These are phyloP conservation scores for Neurospora sp. DNA, from an alignment of 2,329 filamentous ascomycete species.

Conservation along the genomic window DNA sequence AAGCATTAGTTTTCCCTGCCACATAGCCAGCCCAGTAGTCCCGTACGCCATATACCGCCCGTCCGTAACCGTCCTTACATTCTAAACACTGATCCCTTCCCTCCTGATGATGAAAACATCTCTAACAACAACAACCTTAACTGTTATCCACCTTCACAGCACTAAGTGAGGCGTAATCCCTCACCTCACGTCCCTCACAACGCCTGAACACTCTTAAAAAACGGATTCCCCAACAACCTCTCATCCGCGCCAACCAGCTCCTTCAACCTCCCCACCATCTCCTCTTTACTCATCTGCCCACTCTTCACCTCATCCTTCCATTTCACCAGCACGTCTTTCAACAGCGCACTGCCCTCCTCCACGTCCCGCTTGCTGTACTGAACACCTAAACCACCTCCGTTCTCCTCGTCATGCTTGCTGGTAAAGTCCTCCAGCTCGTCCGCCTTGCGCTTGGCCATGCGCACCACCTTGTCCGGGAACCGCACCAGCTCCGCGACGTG, in stretches of 20 bases:
- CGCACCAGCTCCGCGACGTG: conserved; percentile 95
- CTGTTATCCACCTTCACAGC: neutral
- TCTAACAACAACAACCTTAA: no score
- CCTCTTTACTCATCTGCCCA: conserved; percentile 53
- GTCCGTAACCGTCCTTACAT: neutral
- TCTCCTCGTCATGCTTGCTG: conserved; percentile 50
- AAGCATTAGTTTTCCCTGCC: neutral
- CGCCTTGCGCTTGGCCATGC: conserved; percentile 98
- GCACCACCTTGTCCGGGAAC: conserved; percentile 93
- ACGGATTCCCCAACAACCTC: conserved; percentile 53
- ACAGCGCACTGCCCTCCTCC: conserved; percentile 72
- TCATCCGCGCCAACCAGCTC: conserved; percentile 63
- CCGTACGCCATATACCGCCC: neutral
- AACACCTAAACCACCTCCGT: conserved; percentile 30
- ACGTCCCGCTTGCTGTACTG: conserved; percentile 76
- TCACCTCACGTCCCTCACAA: conserved; percentile 23
- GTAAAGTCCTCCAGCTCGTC: conserved; percentile 97
- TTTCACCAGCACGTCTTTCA: conserved; percentile 72
- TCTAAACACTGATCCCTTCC: no score
- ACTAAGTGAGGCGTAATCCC: neutral
- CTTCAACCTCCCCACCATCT: conserved; percentile 70
- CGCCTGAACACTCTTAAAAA: conserved; percentile 57
- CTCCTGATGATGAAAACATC: neutral
- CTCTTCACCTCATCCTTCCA: conserved; percentile 68
- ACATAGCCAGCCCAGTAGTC: neutral